A percentile compares a stretch with the other conserved stretches of the same genome.
Conservation (phyloP, 2,329 filamentous ascomycete species). For the Arthrobotrys sphaeroides region DNA sequence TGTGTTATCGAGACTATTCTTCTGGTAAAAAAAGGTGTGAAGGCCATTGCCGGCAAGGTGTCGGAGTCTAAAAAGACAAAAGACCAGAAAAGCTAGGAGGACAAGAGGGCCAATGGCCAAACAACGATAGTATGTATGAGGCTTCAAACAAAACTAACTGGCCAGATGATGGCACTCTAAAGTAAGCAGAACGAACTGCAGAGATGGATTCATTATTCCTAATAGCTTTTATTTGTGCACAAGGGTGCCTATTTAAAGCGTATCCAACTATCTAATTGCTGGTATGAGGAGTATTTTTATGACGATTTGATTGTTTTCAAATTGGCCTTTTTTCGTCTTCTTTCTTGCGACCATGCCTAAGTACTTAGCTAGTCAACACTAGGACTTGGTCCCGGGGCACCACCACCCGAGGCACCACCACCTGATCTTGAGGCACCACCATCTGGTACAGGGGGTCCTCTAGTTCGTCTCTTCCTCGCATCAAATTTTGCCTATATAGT, state of each 20-base stretch:
- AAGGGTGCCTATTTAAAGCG: not conserved
- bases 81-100: not conserved
- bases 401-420: no score
- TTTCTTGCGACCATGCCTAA: not conserved
- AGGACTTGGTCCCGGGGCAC: no score
- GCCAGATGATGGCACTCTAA: not conserved
- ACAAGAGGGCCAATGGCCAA: not conserved
- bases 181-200: not conserved
- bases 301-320: not conserved
- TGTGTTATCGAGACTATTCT: slow-evolving; percentile 10
- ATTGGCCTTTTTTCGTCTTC: not conserved
- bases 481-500: not conserved
- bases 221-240: not conserved
- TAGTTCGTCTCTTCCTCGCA: not conserved
- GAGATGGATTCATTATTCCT: not conserved
- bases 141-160: not conserved
- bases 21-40: slow-evolving; percentile 13
- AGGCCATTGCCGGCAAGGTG: not conserved
- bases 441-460: not conserved
- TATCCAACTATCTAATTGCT: not conserved
- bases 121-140: not conserved
- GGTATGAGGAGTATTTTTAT: not conserved
- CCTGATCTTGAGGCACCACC: not conserved
- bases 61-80: not conserved
- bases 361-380: no score